phyloP scores from a whole-genome alignment of 768 basidiomycete genomes.

The Hygrocybe coccinea region DNA sequence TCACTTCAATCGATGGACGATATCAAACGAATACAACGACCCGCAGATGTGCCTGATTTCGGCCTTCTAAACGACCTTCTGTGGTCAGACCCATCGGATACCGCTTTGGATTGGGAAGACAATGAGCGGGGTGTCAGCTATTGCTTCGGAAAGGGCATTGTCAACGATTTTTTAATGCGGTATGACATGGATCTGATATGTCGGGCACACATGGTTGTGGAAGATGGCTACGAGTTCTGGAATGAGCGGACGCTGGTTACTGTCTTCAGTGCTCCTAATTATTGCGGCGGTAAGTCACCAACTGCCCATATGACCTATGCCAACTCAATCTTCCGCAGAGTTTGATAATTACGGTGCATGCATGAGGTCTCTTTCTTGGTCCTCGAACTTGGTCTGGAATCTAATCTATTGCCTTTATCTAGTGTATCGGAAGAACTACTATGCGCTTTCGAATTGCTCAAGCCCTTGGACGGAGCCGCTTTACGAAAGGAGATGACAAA shows the following conservation, averaged over 20 bases:
- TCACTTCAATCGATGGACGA: slow-evolving; percentile 96
- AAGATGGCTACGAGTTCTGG: slow-evolving; percentile 99
- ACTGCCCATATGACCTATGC: slow-evolving; percentile 9
- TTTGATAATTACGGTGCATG: slow-evolving; percentile 95
- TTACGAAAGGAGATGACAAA: slow-evolving; percentile 98
- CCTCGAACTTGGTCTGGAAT: slow-evolving; percentile 3
- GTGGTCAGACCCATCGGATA: slow-evolving; percentile 98
- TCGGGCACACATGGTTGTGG: slow-evolving; percentile 99
- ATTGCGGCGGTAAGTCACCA: slow-evolving; percentile 79
- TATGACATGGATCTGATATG: slow-evolving; percentile 99
- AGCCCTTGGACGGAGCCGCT: slow-evolving; percentile 91
- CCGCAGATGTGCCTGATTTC: slow-evolving; percentile 98
- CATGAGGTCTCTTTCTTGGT: slow-evolving; percentile 62
- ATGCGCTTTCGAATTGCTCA: slow-evolving; percentile 95
- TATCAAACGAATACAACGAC: slow-evolving; percentile 94
- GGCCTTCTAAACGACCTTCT: slow-evolving; percentile 94
- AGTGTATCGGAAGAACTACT: slow-evolving; percentile 96
- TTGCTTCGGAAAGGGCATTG: slow-evolving; percentile 97
- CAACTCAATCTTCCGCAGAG: slow-evolving; percentile 42
- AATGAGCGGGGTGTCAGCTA: slow-evolving; percentile 99
- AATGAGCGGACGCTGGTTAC: slow-evolving; percentile 98
- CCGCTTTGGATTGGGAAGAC: slow-evolving; percentile 98
- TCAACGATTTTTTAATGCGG: slow-evolving; percentile 89
- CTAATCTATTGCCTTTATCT: slow-evolving; percentile 15
- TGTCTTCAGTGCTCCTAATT: slow-evolving; percentile 97